Conservation (phyloP, 2,329 filamentous ascomycete species). For the Botrytis porri region DNA sequence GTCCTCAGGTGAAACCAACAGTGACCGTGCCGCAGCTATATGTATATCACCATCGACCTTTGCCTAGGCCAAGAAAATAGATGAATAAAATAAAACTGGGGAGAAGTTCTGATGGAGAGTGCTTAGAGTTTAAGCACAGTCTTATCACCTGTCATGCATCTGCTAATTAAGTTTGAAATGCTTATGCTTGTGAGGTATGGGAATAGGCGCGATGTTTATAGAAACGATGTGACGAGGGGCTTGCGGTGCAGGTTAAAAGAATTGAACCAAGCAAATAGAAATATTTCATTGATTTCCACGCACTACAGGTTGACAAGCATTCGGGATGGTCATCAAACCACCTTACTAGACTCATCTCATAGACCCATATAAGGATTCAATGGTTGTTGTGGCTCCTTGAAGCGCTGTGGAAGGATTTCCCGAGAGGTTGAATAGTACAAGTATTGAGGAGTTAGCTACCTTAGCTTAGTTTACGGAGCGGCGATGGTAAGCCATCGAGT, state of each 20-base stretch:
- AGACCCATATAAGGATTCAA: constrained; percentile 19
- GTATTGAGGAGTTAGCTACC: neutral
- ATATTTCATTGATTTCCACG: constrained; percentile 1
- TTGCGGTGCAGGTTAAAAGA: neutral
- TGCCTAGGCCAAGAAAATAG: constrained; percentile 1
- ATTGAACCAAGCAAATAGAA: neutral
- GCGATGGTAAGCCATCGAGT: neutral
- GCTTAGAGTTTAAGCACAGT: constrained; percentile 9
- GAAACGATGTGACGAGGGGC: constrained; percentile 11
- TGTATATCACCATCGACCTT: constrained; percentile 3
- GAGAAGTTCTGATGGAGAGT: neutral
- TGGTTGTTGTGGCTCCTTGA: constrained; percentile 13
- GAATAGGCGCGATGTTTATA: constrained; percentile 21
- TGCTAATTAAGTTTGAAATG: constrained; percentile 4
- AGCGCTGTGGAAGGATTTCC: constrained; percentile 16
- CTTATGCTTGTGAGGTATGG: neutral
- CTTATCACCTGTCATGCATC: constrained; percentile 7
- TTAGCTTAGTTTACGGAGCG: neutral
- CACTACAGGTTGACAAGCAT: constrained; percentile 5
- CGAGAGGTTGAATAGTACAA: neutral
- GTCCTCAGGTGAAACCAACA: neutral
- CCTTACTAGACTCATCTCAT: constrained; percentile 1
- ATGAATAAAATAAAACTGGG: neutral
- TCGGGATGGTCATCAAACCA: constrained; percentile 7
- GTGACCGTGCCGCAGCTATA: constrained; percentile 12